Base-by-base conservation (phyloP, 1,284 basidiomycete species). In the Boletus holoroseus region DNA sequence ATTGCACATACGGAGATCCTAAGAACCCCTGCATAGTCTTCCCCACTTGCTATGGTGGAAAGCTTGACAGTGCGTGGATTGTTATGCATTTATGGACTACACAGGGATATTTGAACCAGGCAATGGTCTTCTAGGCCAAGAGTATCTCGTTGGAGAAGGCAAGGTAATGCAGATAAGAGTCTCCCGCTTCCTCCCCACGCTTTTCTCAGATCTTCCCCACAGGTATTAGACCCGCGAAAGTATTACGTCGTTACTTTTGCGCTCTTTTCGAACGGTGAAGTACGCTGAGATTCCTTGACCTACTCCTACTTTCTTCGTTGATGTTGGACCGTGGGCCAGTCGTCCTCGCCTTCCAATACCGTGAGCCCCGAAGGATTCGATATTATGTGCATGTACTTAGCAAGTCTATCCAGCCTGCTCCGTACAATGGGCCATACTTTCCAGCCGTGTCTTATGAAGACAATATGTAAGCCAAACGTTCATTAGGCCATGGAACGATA, bases 231-330 rank as follows among this genome's bases (percentile, higher is more conserved):
- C 57, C 72, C 79, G 3, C 62, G 57, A 11, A 74, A 75, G 54
- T 81, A 79, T 53, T 79, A 71, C 51, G 62, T 81, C n/a, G 77
- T 81, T 15, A 80, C 80, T 0, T 74, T 81, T 53, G 77, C 78
- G 0, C 62, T 81, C 32, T 81, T 81, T 58, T 77, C 75, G 26
- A 79, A 80, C 52, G 79, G 79, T 60, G 79, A 81, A 71, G 79
- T 79, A 47, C 32, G 70, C 40, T 32, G 27, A 8, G 31, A 18
- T 36, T 28, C 9, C 7, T 15, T 32, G 6, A 8, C 18, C 16
- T 15, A 3, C 22, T 30, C 18, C 20, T 15, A 3, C 22, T 30
- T 22, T 15, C 7, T 31, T 47, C 28, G 44, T 41, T 50, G 35
- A 54, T 36, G 27, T 28, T 9, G 20, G 20, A 12, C 28, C 5